Percentiles rank a stretch among this genome's conserved stretches.
Conservation (phyloP, 148 eudicot genomes). For the Drosera capensis region DNA sequence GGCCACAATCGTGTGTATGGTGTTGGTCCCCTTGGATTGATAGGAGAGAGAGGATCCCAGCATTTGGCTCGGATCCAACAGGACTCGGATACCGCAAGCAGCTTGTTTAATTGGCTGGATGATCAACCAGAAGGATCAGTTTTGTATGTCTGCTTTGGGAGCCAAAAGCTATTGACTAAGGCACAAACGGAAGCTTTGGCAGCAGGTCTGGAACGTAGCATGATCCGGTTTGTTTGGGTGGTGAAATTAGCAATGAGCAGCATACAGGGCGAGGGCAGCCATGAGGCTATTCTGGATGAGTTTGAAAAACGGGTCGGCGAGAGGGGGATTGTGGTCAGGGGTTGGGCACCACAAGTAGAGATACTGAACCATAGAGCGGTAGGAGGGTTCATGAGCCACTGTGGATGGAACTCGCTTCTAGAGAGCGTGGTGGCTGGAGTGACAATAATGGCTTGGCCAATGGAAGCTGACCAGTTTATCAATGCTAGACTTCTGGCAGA, state of each 20-base stretch:
- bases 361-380: constrained; percentile 49
- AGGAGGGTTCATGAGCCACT: constrained; percentile 60
- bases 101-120: constrained; percentile 47
- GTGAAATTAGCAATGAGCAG: constrained; percentile 15
- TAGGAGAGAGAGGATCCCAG: constrained; percentile 6
- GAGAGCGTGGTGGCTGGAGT: constrained; percentile 50
- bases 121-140: constrained; percentile 27
- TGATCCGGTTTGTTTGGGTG: constrained; percentile 39
- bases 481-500: constrained; percentile 45
- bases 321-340: constrained; percentile 26
- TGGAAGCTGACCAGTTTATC: constrained; percentile 48
- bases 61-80: constrained; percentile 7
- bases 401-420: constrained; percentile 78
- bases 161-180: constrained; percentile 21
- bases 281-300: constrained; percentile 12
- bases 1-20: constrained; percentile 23
- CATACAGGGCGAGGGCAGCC: constrained; percentile 5
- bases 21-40: constrained; percentile 32
- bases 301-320: constrained; percentile 22
- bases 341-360: constrained; percentile 57
- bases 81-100: background rate
- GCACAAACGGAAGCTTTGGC: constrained; percentile 38
- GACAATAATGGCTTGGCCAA: constrained; percentile 52
- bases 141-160: constrained; percentile 61
- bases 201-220: constrained; percentile 29